Base-by-base conservation (phyloP, 352 stramenopile genomes). In the Elongisporangium prolatum region DNA sequence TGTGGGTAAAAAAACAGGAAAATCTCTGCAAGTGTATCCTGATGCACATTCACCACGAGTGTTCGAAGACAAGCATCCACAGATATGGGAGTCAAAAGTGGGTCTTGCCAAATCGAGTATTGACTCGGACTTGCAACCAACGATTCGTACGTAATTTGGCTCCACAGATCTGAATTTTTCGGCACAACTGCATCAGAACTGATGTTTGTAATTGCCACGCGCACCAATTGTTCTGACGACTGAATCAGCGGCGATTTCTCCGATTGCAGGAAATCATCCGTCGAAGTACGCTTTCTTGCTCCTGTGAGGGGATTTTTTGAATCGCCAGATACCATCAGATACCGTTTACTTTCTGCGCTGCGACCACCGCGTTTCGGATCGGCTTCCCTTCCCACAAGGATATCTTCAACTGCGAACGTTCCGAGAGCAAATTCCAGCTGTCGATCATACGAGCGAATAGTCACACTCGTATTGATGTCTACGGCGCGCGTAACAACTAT, bases 1-100 rank as follows among this genome's bases (percentile, higher is more conserved):
- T 70, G 73, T 38, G 73, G 60, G 55, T 86, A 89, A 48, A 95
- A 93, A 57, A 95, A 95, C 3, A 91, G 56, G 24, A 95, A 78
- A 14, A 93, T 61, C 50, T 89, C 75, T 13, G 84, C 65, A 34
- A 93, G 74, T 8, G 82, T 88, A 38, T 91, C 78, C 65, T 92
- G 84, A 52, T 91, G 86, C 21, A 93, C 51, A 49, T 93, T 82
- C 54, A 95, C 71, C 16, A 74, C 84, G 6, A 95, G 65, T 8
- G 81, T 79, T n/a, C 75, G 71, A 18, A 95, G 72, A 53, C 68
- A 77, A 24, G 76, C 74, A 66, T 95, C 86, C 34, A 93, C 60
- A 6, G 86, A 93, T 14, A 93, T 61, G 9, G 67, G 63, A 1
- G 81, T 90, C 48, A 92, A 55, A 9, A 95, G 68, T 9, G 77